phyloP scores from a whole-genome alignment of 2,329 filamentous ascomycete species.

The Ascochyta viciae-villosae region DNA sequence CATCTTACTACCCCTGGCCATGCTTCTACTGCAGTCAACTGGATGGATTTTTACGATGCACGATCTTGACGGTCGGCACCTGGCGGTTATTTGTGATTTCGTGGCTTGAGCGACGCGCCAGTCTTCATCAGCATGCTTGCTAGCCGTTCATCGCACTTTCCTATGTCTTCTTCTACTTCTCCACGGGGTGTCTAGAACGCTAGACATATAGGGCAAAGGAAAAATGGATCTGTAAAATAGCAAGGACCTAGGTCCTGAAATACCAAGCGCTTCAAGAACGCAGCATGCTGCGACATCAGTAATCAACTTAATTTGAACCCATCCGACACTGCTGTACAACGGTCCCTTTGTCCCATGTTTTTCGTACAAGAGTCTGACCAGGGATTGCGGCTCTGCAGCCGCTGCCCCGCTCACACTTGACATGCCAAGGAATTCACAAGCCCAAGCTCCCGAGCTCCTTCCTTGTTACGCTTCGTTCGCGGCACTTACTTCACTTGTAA shows the following conservation, averaged over 20 bases:
- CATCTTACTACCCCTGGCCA: slow-evolving; percentile 10
- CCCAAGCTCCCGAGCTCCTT: slow-evolving; percentile 19
- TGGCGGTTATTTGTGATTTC: slow-evolving; percentile 30
- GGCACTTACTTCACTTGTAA: slow-evolving; percentile 1
- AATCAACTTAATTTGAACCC: slow-evolving; percentile 1
- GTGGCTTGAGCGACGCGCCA: slow-evolving; percentile 18
- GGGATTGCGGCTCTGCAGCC: slow-evolving; percentile 14
- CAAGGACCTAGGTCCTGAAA: slow-evolving; percentile 10
- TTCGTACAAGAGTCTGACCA: slow-evolving; percentile 3
- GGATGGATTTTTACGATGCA: slow-evolving; percentile 30
- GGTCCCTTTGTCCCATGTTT: not conserved
- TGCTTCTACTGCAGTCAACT: slow-evolving; percentile 27
- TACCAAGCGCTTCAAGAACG: slow-evolving; percentile 5
- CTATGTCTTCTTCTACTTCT: slow-evolving; percentile 15
- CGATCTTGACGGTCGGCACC: slow-evolving; percentile 37
- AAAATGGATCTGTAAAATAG: slow-evolving; percentile 21
- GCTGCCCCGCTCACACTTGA: slow-evolving; percentile 12
- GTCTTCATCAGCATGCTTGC: slow-evolving; percentile 13
- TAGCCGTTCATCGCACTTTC: slow-evolving; percentile 10
- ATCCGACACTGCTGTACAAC: not conserved
- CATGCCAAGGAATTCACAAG: slow-evolving; percentile 8
- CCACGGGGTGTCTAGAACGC: slow-evolving; percentile 12
- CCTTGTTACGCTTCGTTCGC: slow-evolving; percentile 1
- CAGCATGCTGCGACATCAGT: slow-evolving; percentile 5
- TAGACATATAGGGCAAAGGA: slow-evolving; percentile 13